Evolutionary conservation across 83 land plant genomes (phyloP), one percentile per base, ranked within the genome.

Genomic region (Thuja plicata): DNA sequence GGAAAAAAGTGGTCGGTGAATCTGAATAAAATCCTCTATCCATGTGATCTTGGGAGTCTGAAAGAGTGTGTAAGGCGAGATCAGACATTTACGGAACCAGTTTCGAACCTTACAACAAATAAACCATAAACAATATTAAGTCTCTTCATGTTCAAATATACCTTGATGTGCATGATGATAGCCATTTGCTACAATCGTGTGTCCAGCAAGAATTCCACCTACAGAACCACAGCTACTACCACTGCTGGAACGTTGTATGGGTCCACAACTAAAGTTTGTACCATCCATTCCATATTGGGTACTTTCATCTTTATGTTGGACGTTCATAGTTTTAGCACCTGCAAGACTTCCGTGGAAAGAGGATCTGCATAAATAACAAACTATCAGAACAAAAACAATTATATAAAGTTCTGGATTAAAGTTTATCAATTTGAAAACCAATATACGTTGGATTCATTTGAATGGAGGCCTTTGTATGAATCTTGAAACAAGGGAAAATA

Each of bases 191-290:
- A 45, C 30, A n/a, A 46, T 82, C 12, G 52, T 43, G 30, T 45
- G 85, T 46, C 52, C 50, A 2, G 16, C 85, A 46, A 52, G n/a
- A 82, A 82, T 46, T 9, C 50, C 52, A 46, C 52, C 27, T 4
- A 11, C 15, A 21, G 85, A 82, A 82, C 85, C 43, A 41, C 85
- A 82, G 85, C 85, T 82, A 82, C 85, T 82, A 3, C 85, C 43
- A 24, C 85, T 82, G 35, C 85, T 82, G 41, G 85, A 82, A 10
- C 55, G 54, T 46, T 82, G 85, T 46, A 82, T 82, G 46, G 41
- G 52, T 10, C n/a, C 85, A n/a, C 85, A 82, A 82, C 54, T 32
- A 11, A 46, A 46, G 43, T 41, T 82, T 52, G 46, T 82, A 82
- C 52, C 55, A 82, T 27, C 30, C 13, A 82, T n/a, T 45, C 54